These are phyloP conservation scores for Chlorella variabilis DNA, from an alignment of 163 green algal species.

Conservation along the genomic window DNA sequence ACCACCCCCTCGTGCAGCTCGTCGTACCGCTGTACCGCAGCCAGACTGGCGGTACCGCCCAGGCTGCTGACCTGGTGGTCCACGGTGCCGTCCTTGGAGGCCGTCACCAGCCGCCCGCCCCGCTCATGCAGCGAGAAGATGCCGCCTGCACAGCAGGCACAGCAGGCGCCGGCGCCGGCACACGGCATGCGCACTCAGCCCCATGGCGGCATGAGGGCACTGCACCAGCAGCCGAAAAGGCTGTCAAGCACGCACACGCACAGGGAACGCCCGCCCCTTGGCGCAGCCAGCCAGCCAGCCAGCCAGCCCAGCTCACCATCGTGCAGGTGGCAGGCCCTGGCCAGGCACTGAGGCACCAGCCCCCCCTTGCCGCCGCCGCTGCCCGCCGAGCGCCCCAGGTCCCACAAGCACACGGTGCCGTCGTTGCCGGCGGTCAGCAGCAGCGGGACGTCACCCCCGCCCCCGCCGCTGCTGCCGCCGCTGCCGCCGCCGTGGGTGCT, in stretches of 20 bases:
- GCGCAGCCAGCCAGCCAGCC: too few species aligned
- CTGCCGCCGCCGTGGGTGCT: neutral
- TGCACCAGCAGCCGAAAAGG: too few species aligned
- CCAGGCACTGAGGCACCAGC: slow-evolving; percentile 16
- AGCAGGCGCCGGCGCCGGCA: neutral
- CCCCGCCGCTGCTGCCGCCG: neutral
- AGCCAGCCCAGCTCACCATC: neutral
- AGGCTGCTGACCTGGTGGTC: slow-evolving; percentile 23
- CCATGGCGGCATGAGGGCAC: neutral
- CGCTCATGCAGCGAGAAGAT: slow-evolving; percentile 49
- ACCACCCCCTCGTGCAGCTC: slow-evolving; percentile 42
- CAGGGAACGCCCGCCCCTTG: too few species aligned
- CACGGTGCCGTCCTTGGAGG: slow-evolving; percentile 41
- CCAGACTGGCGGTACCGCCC: neutral
- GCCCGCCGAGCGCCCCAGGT: slow-evolving; percentile 15
- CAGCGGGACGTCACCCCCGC: neutral
- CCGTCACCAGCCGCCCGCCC: slow-evolving; percentile 24
- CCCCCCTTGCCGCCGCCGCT: neutral
- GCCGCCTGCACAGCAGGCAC: slow-evolving; percentile 20
- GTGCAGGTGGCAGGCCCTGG: slow-evolving; percentile 1
- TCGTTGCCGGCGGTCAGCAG: slow-evolving; percentile 49
- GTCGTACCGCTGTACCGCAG: slow-evolving; percentile 12
- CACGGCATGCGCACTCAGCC: neutral
- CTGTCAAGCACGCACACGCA: too few species aligned
- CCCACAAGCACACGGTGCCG: slow-evolving; percentile 41